Evolutionary conservation across 2,329 filamentous ascomycete species (phyloP).

Genomic region (Fusarium liriodendri): DNA sequence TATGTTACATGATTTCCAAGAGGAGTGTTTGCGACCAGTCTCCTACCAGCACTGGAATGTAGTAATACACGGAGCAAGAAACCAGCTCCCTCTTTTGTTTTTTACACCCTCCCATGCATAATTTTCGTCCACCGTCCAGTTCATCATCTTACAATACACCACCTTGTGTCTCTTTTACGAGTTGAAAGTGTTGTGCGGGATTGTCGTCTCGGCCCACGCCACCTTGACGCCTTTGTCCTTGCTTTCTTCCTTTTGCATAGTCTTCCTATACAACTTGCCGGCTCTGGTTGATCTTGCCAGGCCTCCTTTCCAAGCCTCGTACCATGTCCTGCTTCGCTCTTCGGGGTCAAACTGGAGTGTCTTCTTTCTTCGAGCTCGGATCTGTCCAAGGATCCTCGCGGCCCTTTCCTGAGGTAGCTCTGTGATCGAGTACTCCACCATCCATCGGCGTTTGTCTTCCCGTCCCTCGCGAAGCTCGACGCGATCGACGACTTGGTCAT

Average conservation of each 20-base stretch:
- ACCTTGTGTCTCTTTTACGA: background rate
- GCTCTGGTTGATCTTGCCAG: constrained; percentile 56
- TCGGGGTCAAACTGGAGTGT: constrained; percentile 56
- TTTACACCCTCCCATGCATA: background rate
- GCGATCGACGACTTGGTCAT: constrained; percentile 71
- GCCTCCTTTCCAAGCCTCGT: constrained; percentile 58
- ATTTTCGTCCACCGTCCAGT: background rate
- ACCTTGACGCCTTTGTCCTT: constrained; percentile 59
- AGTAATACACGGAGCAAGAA: constrained; percentile 24
- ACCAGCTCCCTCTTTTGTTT: constrained; percentile 3
- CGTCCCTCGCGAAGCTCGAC: constrained; percentile 52
- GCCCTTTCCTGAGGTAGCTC: constrained; percentile 65
- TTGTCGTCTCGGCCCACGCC: constrained; percentile 54
- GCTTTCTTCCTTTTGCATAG: constrained; percentile 64
- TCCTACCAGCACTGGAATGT: constrained; percentile 2
- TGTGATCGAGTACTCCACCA: constrained; percentile 80
- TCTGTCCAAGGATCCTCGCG: constrained; percentile 63
- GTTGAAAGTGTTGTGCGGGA: background rate
- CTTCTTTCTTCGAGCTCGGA: constrained; percentile 66
- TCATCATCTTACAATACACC: background rate
- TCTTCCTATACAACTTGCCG: constrained; percentile 69
- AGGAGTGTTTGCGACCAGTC: constrained; percentile 3
- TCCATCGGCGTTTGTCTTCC: constrained; percentile 62
- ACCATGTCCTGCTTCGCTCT: constrained; percentile 56
- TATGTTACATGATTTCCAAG: constrained; percentile 21